Evolutionary conservation across 805 yeast genomes (phyloP), one percentile per base, ranked within the genome.

Genomic region (Yamadazyma kitorensis): DNA sequence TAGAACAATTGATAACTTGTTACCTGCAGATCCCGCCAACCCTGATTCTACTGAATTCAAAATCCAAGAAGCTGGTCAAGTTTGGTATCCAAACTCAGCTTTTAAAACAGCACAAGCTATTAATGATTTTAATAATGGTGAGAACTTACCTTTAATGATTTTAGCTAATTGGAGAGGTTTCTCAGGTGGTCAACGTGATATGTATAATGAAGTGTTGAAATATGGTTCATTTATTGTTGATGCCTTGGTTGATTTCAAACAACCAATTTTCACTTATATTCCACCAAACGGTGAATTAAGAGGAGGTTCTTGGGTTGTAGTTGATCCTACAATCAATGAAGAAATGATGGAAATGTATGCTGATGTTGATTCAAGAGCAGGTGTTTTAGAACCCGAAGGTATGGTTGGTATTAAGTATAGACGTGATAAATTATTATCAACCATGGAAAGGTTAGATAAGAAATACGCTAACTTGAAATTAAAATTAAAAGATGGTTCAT

Each of bases 261-360:
- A 93, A 65, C 99, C 99, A 40, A 84, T 93, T 47, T 82, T 93
- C 68, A 87, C 93, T 17, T 93, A 93, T 66, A 91, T 93, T 61
- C 98, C 99, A 33, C 99, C 99, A 39, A 79, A 84, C 48, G 98
- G 98, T 61, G 99, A 93, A 67, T 76, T 93, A 49, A 85, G 99
- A 77, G 99, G 99, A 72, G 99, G 99, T 61, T 91, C 98, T 17
- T 93, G 99, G 99, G 99, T 94, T 37, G 99, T 93, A 49, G 96
- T 93, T 58, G 99, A 93, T 65, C 97, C 98, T 45, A 86, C 97
- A 32, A 93, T 93, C 69, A 93, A 94, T 64, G 64, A 84, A 29
- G 97, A 89, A 44, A 86, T 86, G 86, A 94, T 93, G 96, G 99
- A 93, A 70, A 91, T 93, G 97, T 93, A 91, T 54, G 98, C 98